Evolutionary conservation across 345 rosid species (phyloP).

Genomic region (Camelina laxa): DNA sequence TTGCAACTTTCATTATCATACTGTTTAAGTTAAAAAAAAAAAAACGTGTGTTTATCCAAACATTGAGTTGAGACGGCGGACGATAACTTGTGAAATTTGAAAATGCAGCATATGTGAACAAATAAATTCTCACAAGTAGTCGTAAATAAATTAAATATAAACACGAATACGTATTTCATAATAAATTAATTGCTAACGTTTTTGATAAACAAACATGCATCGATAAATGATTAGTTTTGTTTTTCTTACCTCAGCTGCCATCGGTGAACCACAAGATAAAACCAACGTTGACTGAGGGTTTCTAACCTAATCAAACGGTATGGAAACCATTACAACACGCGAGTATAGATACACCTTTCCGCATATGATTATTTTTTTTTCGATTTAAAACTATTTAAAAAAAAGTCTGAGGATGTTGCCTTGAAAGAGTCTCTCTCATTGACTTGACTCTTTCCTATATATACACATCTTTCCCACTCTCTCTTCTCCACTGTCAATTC

Average conservation of each 20-base stretch:
- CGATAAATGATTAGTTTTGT: too few relatives aligned
- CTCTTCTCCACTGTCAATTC: slow-evolving; percentile 35
- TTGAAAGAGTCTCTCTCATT: slow-evolving; percentile 31
- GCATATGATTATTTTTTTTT: slow-evolving; percentile 1
- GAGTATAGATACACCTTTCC: neutral
- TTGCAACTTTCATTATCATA: neutral
- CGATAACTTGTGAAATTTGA: slow-evolving; percentile 12
- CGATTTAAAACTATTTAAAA: neutral
- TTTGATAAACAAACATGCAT: neutral
- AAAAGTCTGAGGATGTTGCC: slow-evolving; percentile 15
- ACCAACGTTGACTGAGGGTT: slow-evolving; percentile 23
- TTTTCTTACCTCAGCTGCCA: slow-evolving; percentile 29
- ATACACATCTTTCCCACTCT: slow-evolving; percentile 24
- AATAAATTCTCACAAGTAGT: slow-evolving; percentile 17
- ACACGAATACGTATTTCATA: neutral
- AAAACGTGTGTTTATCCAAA: slow-evolving; percentile 28
- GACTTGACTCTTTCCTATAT: slow-evolving; percentile 34
- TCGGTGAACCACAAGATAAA: slow-evolving; percentile 32
- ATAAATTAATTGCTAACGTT: neutral
- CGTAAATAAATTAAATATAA: slow-evolving; percentile 4
- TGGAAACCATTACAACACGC: neutral
- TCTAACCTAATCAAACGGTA: slow-evolving; percentile 11
- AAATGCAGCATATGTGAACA: slow-evolving; percentile 13
- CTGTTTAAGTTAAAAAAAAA: too few relatives aligned
- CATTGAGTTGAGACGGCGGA: neutral